Conservation (phyloP, 441 rosid genomes). For the Corymbia calophylla region DNA sequence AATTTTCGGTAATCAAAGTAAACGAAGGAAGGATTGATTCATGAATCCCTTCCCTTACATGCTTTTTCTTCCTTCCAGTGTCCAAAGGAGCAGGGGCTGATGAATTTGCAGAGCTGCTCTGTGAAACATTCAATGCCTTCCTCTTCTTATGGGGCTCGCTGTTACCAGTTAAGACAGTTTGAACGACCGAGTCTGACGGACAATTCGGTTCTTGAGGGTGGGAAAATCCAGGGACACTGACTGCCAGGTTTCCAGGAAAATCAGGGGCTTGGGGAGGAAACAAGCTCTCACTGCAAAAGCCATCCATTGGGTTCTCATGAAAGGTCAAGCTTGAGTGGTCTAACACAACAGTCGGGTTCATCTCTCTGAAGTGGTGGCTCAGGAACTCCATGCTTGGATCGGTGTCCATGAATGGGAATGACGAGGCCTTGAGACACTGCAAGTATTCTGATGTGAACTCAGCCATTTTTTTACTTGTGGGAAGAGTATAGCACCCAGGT, state of each 20-base stretch:
- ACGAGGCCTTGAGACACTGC: neutral
- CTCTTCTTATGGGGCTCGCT: neutral
- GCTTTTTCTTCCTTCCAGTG: neutral
- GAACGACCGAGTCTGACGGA: neutral
- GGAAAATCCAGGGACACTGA: neutral
- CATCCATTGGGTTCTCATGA: neutral
- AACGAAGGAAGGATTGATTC: neutral
- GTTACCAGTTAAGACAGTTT: neutral
- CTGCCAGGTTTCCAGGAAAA: neutral
- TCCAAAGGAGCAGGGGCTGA: neutral
- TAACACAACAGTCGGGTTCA: neutral
- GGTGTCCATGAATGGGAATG: neutral
- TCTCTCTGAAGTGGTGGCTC: neutral
- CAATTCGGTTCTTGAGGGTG: neutral
- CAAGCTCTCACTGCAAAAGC: neutral
- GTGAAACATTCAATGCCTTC: neutral
- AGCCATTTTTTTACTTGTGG: neutral
- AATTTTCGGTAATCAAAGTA: neutral
- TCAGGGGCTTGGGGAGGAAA: neutral
- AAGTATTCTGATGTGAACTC: neutral
- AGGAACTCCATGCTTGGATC: neutral
- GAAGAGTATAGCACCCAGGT: neutral
- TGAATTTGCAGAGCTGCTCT: neutral
- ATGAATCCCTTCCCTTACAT: neutral
- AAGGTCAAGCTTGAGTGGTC: neutral